Evolutionary conservation across 164 flowering plant genomes (phyloP).

Genomic region (Nymphaea thermarum): DNA sequence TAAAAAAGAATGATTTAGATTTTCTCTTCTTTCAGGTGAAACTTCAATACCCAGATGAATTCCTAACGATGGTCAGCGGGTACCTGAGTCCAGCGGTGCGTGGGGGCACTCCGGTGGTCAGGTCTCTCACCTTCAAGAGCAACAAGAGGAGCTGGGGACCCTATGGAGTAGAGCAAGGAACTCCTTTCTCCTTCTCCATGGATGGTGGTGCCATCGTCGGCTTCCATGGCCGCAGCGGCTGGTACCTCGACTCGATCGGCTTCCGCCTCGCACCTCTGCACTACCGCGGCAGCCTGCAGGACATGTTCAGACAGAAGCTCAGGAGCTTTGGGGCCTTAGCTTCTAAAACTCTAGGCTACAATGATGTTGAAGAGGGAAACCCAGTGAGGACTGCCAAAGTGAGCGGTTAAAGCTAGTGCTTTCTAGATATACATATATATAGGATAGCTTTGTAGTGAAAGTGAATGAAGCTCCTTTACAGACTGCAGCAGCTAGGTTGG

Average conservation of each 20-base stretch:
- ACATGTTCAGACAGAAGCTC: slow-evolving; percentile 5
- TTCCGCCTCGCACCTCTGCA: slow-evolving; percentile 23
- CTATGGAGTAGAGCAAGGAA: slow-evolving; percentile 60
- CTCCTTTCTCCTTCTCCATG: slow-evolving; percentile 41
- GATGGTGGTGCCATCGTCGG: slow-evolving; percentile 53
- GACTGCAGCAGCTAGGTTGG: background rate
- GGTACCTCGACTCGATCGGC: slow-evolving; percentile 54
- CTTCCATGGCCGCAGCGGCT: slow-evolving; percentile 48
- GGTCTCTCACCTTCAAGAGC: slow-evolving; percentile 51
- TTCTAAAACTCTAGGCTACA: background rate
- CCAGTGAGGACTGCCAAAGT: slow-evolving; percentile 1
- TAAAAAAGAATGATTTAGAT: background rate
- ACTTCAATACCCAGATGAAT: slow-evolving; percentile 57
- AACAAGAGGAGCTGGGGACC: slow-evolving; percentile 56
- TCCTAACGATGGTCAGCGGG: slow-evolving; percentile 35
- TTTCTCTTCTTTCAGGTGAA: slow-evolving; percentile 27
- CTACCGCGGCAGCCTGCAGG: slow-evolving; percentile 7
- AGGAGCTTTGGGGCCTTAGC: background rate
- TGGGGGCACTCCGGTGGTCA: slow-evolving; percentile 41
- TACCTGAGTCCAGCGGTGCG: slow-evolving; percentile 37
- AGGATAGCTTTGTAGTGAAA: too few relatives aligned
- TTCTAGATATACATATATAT: background rate
- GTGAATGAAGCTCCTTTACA: background rate
- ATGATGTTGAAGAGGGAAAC: background rate
- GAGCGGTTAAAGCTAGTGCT: background rate